phyloP scores from a whole-genome alignment of 106 monocot species.

The Phalaenopsis aphrodite region DNA sequence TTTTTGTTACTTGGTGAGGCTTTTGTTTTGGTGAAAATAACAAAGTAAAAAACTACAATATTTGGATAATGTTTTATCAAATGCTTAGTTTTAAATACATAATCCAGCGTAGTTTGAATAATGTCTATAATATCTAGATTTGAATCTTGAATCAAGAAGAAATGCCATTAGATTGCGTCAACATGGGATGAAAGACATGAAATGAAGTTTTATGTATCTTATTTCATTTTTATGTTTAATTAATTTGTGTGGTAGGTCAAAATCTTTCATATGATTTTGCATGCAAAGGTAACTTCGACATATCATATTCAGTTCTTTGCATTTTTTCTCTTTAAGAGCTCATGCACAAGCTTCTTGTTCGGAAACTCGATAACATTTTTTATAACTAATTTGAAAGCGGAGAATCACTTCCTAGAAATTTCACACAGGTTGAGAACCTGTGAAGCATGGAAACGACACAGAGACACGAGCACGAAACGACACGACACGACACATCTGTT shows the following conservation, averaged over 20 bases:
- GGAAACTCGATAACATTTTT: background rate
- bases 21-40: background rate
- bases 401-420: too few species aligned
- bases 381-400: too few species aligned
- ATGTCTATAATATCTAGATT: background rate
- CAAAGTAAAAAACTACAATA: background rate
- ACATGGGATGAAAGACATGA: too few species aligned
- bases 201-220: background rate
- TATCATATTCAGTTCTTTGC: background rate
- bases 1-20: conserved; percentile 78
- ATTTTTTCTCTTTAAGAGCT: background rate
- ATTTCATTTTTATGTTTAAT: background rate
- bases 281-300: background rate
- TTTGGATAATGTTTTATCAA: background rate
- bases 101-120: background rate
- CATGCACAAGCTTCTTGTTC: background rate
- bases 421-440: too few species aligned
- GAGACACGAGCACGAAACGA: too few species aligned
- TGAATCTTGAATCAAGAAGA: background rate
- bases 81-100: background rate
- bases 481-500: too few species aligned
- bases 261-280: background rate
- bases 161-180: too few species aligned
- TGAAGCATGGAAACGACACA: too few species aligned
- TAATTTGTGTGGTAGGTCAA: background rate